Evolutionary conservation across 2,329 filamentous ascomycete genomes (phyloP), one percentile per base, ranked within the genome.

Genomic region (Fusarium dlaminii): DNA sequence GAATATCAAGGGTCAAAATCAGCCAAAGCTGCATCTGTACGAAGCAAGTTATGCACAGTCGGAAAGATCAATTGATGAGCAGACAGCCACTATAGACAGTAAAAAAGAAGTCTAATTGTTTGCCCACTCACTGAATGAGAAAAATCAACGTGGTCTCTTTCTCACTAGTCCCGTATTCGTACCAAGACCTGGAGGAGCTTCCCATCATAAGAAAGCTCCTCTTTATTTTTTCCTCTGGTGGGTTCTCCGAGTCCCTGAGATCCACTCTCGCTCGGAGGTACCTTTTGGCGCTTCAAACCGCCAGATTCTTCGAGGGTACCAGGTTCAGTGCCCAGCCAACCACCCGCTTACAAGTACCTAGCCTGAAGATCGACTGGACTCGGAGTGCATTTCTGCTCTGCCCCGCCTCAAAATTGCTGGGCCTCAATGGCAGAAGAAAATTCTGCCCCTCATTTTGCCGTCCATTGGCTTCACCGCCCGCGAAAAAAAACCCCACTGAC

Each of bases 401-500:
- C 70, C 70, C 70, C 70, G 70, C 70, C 70, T 70, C 66, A 68
- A 67, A 60, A 66, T 73, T 45, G 42, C 30, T 65, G 59, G 40
- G 37, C 58, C 51, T 73, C 65, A 73, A 67, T 73, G 70, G 66
- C 37, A 68, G 49, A 55, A 70, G 72, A 75, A 80, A 78, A 78
- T 74, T 80, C 77, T 78, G 72, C 76, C 76, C 79, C 77, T 78
- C 75, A 74, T 79, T 78, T 75, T 77, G 72, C 74, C 63, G 46
- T 70, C 48, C 46, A 37, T 68, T 17, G 51, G 29, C 49, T 72
- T 78, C 78, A 78, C 75, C 78, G 72, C 75, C 77, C 75, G 57
- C 66, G 55, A 70, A 72, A 55, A 61, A 72, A 71, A 59, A 54
- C 58, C 65, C 74, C 70, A 56, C 66, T 57, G 49, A 51, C 30